Conservation (phyloP, 2,329 filamentous ascomycete species). For the Ophiostoma tasmaniense region DNA sequence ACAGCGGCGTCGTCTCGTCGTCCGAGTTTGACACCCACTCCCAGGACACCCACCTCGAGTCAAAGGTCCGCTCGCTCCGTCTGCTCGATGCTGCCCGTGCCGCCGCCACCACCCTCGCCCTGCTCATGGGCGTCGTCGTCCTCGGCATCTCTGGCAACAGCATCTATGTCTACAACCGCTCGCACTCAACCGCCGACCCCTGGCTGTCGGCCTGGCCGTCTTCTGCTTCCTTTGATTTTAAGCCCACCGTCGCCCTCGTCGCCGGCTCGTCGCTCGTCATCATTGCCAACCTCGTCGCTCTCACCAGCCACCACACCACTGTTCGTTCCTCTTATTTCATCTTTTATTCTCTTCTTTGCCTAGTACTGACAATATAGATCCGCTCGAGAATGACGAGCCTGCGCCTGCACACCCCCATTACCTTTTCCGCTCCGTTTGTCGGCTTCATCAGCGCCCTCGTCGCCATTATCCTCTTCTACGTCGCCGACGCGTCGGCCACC, state of each 20-base stretch:
- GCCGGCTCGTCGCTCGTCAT: conserved; percentile 43
- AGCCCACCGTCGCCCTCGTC: conserved; percentile 48
- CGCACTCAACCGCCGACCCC: conserved; percentile 33
- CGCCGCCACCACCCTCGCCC: conserved; percentile 41
- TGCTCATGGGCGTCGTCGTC: conserved; percentile 43
- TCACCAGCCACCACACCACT: conserved; percentile 40
- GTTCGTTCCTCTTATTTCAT: conserved; percentile 31
- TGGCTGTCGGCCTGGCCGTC: conserved; percentile 49
- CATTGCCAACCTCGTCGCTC: conserved; percentile 38
- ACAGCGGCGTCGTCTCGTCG: conserved; percentile 24
- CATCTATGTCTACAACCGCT: conserved; percentile 47
- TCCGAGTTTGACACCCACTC: conserved; percentile 44
- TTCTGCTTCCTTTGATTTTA: conserved; percentile 41
- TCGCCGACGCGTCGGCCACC: conserved; percentile 43
- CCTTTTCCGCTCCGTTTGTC: conserved; percentile 34
- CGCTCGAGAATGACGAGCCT: conserved; percentile 27
- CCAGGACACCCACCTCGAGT: conserved; percentile 30
- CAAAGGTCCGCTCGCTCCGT: conserved; percentile 33
- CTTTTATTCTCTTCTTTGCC: background rate
- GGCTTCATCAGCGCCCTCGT: conserved; percentile 41
- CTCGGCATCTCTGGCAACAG: conserved; percentile 48
- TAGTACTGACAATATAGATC: conserved; percentile 27
- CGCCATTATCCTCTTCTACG: conserved; percentile 50
- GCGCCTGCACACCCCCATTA: conserved; percentile 33
- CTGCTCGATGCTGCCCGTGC: conserved; percentile 38